Evolutionary conservation across 2,329 filamentous ascomycete species (phyloP).

Genomic region (Calcarisporium arbuscula): DNA sequence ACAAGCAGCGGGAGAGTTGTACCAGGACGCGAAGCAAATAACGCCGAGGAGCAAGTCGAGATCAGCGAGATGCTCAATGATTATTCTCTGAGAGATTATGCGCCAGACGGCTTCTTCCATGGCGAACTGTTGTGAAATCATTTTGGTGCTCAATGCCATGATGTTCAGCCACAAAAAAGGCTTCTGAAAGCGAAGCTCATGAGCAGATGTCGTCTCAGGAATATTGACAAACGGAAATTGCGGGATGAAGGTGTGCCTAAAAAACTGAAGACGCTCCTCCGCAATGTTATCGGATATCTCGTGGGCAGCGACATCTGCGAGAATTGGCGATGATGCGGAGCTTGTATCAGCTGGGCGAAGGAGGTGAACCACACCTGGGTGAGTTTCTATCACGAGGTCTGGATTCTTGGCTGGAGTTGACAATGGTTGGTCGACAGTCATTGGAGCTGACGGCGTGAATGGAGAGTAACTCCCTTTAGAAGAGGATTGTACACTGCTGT

Average conservation of each 20-base stretch:
- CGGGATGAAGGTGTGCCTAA: slow-evolving; percentile 10
- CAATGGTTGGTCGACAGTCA: too few species aligned
- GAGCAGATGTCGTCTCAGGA: slow-evolving; percentile 10
- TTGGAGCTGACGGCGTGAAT: too few species aligned
- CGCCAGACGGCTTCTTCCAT: slow-evolving; percentile 17
- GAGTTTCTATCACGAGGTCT: too few species aligned
- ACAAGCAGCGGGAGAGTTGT: slow-evolving; percentile 3
- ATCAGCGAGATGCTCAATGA: slow-evolving; percentile 17
- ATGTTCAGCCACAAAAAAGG: slow-evolving; percentile 33
- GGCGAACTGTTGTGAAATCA: slow-evolving; percentile 15
- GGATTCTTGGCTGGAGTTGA: too few species aligned
- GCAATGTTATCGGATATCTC: too few species aligned
- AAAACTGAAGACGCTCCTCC: slow-evolving; percentile 8
- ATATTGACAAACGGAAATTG: slow-evolving; percentile 22
- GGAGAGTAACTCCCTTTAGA: too few species aligned
- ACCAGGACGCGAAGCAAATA: slow-evolving; percentile 22
- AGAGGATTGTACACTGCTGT: too few species aligned
- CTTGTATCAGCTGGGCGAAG: too few species aligned
- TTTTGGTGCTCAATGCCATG: slow-evolving; percentile 23
- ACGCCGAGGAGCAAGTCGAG: slow-evolving; percentile 22
- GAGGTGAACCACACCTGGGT: too few species aligned
- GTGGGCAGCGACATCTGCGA: too few species aligned
- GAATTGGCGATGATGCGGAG: too few species aligned
- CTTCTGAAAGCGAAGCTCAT: slow-evolving; percentile 20
- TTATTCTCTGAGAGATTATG: slow-evolving; percentile 17